These are phyloP conservation scores for Trichoderma harzianum DNA, from an alignment of 2,329 filamentous ascomycete genomes.

Conservation along the genomic window DNA sequence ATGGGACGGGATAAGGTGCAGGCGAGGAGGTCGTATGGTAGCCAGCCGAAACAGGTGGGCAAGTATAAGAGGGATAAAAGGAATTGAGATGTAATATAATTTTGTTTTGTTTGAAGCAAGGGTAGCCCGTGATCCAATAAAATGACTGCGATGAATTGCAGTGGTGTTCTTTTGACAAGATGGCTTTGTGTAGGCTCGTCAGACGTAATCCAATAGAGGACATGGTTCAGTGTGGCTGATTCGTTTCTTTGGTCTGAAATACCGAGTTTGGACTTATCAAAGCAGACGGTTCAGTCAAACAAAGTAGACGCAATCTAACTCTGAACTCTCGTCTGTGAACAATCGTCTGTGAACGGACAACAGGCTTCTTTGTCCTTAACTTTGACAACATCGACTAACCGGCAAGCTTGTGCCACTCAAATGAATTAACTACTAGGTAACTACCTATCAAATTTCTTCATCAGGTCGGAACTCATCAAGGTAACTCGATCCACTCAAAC, in stretches of 20 bases:
- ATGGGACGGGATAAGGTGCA: conserved; percentile 67
- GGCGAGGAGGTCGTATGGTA: conserved; percentile 69
- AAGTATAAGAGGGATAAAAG: conserved; percentile 21
- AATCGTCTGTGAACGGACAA: neutral
- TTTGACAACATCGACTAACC: neutral
- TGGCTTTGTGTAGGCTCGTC: neutral
- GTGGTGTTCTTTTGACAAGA: neutral
- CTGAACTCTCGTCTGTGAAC: neutral
- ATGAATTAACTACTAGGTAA: neutral
- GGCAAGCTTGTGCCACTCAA: neutral
- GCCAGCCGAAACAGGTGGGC: conserved; percentile 63
- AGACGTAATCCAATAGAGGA: neutral
- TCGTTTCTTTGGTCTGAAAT: neutral
- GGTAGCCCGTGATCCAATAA: conserved; percentile 4
- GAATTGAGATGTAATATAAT: conserved; percentile 4
- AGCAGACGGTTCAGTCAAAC: neutral
- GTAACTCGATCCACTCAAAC: neutral
- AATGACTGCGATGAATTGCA: neutral
- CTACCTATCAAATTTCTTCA: neutral
- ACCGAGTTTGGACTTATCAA: neutral
- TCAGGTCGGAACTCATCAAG: neutral
- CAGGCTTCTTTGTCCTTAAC: neutral
- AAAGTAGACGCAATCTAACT: neutral
- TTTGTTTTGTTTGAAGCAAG: conserved; percentile 18
- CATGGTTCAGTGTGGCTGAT: neutral